Evolutionary conservation across 371 early-diverging fungal genomes (phyloP), one percentile per base, ranked within the genome.

Genomic region (Mortierella sp.): DNA sequence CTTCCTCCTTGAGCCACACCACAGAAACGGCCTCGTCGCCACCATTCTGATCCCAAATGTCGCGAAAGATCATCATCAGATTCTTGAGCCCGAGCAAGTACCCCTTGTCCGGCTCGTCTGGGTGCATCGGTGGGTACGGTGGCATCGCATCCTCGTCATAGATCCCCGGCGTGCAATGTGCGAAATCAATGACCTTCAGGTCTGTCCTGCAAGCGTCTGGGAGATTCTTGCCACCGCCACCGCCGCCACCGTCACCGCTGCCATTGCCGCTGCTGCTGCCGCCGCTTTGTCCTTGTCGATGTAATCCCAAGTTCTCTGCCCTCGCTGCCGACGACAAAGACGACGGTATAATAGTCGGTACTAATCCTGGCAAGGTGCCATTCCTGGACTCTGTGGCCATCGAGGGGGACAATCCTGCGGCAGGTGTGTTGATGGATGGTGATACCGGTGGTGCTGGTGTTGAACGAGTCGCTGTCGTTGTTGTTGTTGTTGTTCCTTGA

Each of bases 121-220:
- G 86, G n/a, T 92, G 91, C 71, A 89, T 89, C 0, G 95, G 95
- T 16, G 94, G 95, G 74, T 87, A 94, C 8, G 90, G 84, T 40
- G 84, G 84, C 71, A 76, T 72, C n/a, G 22, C 52, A 19, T 70
- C 79, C 55, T 79, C 64, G 39, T 79, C 79, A 40, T 63, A 83
- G 40, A 76, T 76, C 29, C 84, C 84, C 2, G 84, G 55, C 1
- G 90, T 89, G 71, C 96, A 96, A 74, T 97, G 93, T 4, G 97
- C 97, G 86, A 98, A 98, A 76, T 98, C 98, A 75, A 98, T 97
- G 84, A 97, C 96, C 61, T 95, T 93, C 13, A 98, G 87, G 77
- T 95, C 94, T n/a, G 95, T 92, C 48, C 90, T 79, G 13, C 74
- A 55, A 26, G 73, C 66, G 16, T 74, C 81, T 31, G 37, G 2